These are phyloP conservation scores for Ilex paraguariensis DNA, from an alignment of 305 asterid genomes.

Conservation along the genomic window DNA sequence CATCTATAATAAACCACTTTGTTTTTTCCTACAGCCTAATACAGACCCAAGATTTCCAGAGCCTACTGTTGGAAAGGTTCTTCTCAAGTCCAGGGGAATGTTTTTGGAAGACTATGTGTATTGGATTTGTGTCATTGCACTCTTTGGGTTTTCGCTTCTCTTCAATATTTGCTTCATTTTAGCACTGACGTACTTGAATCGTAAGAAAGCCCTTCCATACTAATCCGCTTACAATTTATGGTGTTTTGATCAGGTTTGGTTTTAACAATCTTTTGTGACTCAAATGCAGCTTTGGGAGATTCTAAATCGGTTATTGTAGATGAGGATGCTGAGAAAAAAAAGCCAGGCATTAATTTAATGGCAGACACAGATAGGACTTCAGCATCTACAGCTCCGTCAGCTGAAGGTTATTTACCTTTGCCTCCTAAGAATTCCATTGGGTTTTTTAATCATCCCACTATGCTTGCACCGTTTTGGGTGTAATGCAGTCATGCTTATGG, in stretches of 20 bases:
- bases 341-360: slow-evolving; percentile 15
- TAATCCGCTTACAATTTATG: background rate
- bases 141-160: slow-evolving; percentile 70
- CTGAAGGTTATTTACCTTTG: slow-evolving; percentile 32
- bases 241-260: slow-evolving; percentile 5
- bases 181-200: slow-evolving; percentile 64
- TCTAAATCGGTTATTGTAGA: slow-evolving; percentile 50
- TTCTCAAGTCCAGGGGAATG: slow-evolving; percentile 85
- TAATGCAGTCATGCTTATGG: too few species aligned
- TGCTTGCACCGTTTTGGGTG: too few species aligned
- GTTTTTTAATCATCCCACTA: too few species aligned
- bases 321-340: slow-evolving; percentile 28
- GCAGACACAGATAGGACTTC: slow-evolving; percentile 19
- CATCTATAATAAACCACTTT: background rate
- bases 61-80: slow-evolving; percentile 81
- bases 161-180: slow-evolving; percentile 64
- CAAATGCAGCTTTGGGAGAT: slow-evolving; percentile 61
- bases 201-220: slow-evolving; percentile 33
- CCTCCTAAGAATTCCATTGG: background rate
- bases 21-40: slow-evolving; percentile 47
- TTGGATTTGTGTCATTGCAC: slow-evolving; percentile 77
- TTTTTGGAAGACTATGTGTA: slow-evolving; percentile 63
- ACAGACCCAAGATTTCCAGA: slow-evolving; percentile 42
- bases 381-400: slow-evolving; percentile 33
- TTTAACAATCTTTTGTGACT: slow-evolving; percentile 21